Evolutionary conservation across 176 grass and related monocot species (phyloP).

Genomic region (Eleusine indica): DNA sequence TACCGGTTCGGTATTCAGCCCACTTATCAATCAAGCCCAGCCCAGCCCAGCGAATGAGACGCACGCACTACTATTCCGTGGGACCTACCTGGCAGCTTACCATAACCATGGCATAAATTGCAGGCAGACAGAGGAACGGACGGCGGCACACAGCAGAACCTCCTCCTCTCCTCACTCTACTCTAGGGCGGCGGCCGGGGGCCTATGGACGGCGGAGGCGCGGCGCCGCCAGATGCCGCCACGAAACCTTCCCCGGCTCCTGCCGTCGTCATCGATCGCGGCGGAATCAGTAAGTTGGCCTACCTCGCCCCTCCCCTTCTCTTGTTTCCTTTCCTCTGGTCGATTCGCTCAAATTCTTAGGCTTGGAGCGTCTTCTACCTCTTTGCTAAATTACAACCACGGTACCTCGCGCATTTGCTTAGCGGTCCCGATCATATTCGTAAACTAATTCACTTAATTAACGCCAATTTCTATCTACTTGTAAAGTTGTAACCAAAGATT

Average conservation of each 20-base stretch:
- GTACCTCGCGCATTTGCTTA: not conserved
- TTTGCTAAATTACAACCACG: not conserved
- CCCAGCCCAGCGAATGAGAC: not conserved
- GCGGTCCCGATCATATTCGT: not conserved
- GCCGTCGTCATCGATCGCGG: not conserved
- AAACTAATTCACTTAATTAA: not conserved
- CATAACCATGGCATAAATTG: not conserved
- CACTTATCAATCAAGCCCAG: not conserved
- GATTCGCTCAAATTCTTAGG: not conserved
- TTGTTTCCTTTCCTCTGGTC: not conserved
- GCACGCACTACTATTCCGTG: not conserved
- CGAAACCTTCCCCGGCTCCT: not conserved
- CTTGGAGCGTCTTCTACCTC: not conserved
- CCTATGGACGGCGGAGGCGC: conserved; percentile 1
- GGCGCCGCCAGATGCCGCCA: not conserved
- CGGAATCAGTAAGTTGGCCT: conserved; percentile 25
- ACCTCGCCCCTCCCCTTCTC: not conserved
- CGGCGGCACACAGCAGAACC: not conserved
- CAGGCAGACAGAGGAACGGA: not conserved
- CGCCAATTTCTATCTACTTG: not conserved
- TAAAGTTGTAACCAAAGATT: not conserved
- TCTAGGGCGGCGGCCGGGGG: not conserved
- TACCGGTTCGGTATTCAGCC: not conserved
- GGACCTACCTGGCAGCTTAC: not conserved
- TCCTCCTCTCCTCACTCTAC: not conserved